These are phyloP conservation scores for Harrya chromipes DNA, from an alignment of 768 basidiomycete genomes.

Conservation along the genomic window DNA sequence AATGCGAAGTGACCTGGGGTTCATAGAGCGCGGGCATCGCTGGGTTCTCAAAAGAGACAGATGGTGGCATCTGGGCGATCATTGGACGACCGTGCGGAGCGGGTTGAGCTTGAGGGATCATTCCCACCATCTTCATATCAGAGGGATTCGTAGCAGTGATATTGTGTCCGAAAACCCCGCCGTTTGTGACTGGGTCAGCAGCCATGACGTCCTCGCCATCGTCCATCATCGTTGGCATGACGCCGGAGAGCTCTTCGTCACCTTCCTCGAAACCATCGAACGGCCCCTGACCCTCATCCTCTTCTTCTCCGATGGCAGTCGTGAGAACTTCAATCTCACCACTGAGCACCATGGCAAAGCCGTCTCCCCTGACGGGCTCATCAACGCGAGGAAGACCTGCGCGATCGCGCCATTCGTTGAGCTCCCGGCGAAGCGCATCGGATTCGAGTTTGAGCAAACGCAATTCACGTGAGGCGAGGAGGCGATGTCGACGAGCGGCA, in stretches of 20 bases:
- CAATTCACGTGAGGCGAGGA: conserved; percentile 79
- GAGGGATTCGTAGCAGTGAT: conserved; percentile 27
- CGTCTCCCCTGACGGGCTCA: conserved; percentile 69
- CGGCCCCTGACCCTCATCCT: conserved; percentile 43
- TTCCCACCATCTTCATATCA: conserved; percentile 24
- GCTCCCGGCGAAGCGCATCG: conserved; percentile 82
- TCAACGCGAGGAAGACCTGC: conserved; percentile 68
- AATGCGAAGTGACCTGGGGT: conserved; percentile 34
- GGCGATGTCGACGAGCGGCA: conserved; percentile 75
- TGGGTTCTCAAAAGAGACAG: conserved; percentile 52
- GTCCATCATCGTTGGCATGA: conserved; percentile 26
- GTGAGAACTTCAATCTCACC: conserved; percentile 69
- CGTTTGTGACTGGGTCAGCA: conserved; percentile 31
- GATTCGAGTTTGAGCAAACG: conserved; percentile 76
- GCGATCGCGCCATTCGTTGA: conserved; percentile 91
- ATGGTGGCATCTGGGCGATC: conserved; percentile 42
- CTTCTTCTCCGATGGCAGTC: conserved; percentile 52
- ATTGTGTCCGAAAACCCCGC: conserved; percentile 30
- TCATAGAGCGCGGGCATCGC: conserved; percentile 46
- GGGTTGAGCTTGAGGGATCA: conserved; percentile 23
- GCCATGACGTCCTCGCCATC: conserved; percentile 31
- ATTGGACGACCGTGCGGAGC: conserved; percentile 37
- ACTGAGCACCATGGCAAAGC: conserved; percentile 64
- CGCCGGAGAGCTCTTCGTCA: conserved; percentile 37
- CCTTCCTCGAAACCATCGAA: conserved; percentile 40